These are phyloP conservation scores for Heimioporus punctisporus DNA, from an alignment of 1,284 basidiomycete species.

Conservation along the genomic window DNA sequence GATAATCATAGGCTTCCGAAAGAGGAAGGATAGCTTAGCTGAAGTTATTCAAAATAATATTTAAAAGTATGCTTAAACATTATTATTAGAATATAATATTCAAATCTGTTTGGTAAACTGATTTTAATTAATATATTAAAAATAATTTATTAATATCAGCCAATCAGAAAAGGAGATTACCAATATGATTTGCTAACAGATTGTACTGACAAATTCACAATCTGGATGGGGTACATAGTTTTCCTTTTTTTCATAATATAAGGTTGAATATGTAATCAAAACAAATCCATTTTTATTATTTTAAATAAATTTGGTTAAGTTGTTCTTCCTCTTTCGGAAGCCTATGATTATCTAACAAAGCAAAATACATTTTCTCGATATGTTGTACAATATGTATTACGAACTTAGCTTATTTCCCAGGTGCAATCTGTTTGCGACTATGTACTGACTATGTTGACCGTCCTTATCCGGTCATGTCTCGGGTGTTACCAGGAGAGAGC, in stretches of 20 bases:
- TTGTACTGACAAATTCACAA: too few species aligned
- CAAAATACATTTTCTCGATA: background rate
- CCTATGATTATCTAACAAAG: background rate
- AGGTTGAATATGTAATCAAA: background rate
- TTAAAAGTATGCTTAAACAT: too few species aligned
- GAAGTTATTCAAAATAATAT: background rate
- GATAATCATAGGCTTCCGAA: background rate
- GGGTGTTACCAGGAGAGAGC: too few species aligned
- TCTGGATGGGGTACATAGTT: too few species aligned
- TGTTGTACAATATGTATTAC: background rate
- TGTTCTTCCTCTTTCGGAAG: too few species aligned
- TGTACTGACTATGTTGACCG: background rate
- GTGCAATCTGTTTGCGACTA: background rate
- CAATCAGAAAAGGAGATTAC: too few species aligned
- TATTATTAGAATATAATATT: too few species aligned
- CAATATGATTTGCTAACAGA: too few species aligned
- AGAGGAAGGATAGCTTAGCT: background rate
- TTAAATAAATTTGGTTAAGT: background rate
- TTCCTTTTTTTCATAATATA: background rate
- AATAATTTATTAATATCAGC: background rate
- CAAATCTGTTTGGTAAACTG: too few species aligned
- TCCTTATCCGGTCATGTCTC: background rate
- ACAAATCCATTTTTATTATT: background rate
- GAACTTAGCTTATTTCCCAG: background rate
- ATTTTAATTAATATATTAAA: too few species aligned